Evolutionary conservation across 768 basidiomycete genomes (phyloP).

Genomic region (Chalciporus chontae): DNA sequence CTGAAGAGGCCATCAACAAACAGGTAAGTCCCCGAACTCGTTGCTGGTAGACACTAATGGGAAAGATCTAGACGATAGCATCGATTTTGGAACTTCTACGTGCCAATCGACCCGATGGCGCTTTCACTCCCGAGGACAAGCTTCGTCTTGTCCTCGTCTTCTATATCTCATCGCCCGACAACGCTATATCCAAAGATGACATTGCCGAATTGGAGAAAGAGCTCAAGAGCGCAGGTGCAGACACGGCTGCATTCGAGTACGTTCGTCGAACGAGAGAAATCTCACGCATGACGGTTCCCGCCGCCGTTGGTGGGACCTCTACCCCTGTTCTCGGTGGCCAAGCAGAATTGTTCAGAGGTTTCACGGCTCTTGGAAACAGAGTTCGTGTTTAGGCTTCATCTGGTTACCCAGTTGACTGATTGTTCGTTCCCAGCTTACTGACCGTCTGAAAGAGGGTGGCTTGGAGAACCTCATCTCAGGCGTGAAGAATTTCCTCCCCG

Average conservation of each 20-base stretch:
- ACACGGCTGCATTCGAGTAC: constrained; percentile 84
- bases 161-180: constrained; percentile 85
- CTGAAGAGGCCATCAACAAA: constrained; percentile 86
- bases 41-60: background rate
- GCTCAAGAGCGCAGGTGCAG: constrained; percentile 76
- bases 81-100: constrained; percentile 88
- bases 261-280: constrained; percentile 90
- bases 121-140: constrained; percentile 77
- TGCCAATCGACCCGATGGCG: constrained; percentile 58
- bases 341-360: constrained; percentile 90
- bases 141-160: constrained; percentile 93
- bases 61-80: constrained; percentile 55
- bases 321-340: constrained; percentile 70
- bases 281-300: constrained; percentile 82
- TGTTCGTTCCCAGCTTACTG: constrained; percentile 65
- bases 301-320: constrained; percentile 52
- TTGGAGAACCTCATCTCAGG: constrained; percentile 95
- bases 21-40: constrained; percentile 47
- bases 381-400: constrained; percentile 42
- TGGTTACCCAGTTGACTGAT: background rate
- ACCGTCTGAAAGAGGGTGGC: constrained; percentile 91
- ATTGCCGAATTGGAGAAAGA: constrained; percentile 84
- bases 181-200: constrained; percentile 82
- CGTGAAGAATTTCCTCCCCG: constrained; percentile 96
- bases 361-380: constrained; percentile 86